A percentile compares a stretch with the other conserved stretches of the same genome.
Conservation (phyloP, 139 green algal species). For the Edaphochlamys debaryana region DNA sequence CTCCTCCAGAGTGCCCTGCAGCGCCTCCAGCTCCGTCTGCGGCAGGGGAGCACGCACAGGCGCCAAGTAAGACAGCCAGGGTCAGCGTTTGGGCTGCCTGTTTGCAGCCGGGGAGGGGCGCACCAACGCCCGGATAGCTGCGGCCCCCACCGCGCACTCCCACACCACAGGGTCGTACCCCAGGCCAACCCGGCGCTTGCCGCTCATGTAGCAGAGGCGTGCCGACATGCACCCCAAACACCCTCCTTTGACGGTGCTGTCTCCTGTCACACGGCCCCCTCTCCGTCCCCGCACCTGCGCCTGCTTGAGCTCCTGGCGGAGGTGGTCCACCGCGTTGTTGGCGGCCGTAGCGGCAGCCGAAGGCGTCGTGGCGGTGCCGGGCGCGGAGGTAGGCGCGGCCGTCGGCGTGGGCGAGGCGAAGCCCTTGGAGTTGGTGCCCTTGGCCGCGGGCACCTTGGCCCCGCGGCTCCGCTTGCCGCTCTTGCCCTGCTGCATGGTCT, state of each 20-base stretch:
- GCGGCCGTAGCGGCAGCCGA: neutral
- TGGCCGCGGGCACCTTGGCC: neutral
- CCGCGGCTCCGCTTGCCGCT: neutral
- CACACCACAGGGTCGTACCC: too few species aligned
- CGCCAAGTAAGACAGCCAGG: neutral
- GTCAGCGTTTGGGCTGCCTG: neutral
- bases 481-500: constrained; percentile 39
- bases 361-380: neutral
- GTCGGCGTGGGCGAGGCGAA: constrained; percentile 13
- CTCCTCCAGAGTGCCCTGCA: constrained; percentile 42
- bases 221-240: too few species aligned
- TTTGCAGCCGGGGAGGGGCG: too few species aligned
- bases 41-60: too few species aligned
- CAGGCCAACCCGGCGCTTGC: too few species aligned
- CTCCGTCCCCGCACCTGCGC: constrained; percentile 46
- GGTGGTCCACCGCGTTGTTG: constrained; percentile 9
- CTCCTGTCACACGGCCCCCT: too few species aligned
- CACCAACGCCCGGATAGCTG: too few species aligned
- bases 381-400: neutral
- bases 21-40: constrained; percentile 47
- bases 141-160: too few species aligned
- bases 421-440: constrained; percentile 37
- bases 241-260: too few species aligned
- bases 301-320: constrained; percentile 39
- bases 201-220: too few species aligned